These are phyloP conservation scores for Immersiporthe knoxdaviesiana DNA, from an alignment of 2,329 filamentous ascomycete genomes.

Conservation along the genomic window DNA sequence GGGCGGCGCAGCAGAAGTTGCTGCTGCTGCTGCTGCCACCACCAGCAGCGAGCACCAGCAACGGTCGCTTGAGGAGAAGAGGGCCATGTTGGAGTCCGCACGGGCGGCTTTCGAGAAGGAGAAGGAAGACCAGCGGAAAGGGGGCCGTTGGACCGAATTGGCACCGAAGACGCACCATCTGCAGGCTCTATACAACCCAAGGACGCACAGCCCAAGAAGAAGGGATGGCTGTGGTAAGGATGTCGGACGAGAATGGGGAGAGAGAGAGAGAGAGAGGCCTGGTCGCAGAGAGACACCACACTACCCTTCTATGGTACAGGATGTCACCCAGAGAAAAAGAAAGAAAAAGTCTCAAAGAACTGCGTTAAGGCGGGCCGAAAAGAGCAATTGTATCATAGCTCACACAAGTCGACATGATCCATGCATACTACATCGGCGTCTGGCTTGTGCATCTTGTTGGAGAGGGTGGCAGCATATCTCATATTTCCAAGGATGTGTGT, in stretches of 20 bases:
- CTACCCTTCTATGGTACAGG: too few species aligned
- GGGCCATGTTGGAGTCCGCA: constrained; percentile 43
- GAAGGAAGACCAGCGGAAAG: constrained; percentile 53
- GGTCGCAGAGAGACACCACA: background rate
- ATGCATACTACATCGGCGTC: constrained; percentile 28
- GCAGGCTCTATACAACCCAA: constrained; percentile 32
- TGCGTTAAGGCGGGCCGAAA: background rate
- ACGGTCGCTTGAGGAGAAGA: constrained; percentile 39
- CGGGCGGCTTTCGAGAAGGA: constrained; percentile 52
- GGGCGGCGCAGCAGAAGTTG: background rate
- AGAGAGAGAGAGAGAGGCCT: background rate
- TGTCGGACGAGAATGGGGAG: background rate
- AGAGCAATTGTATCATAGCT: constrained; percentile 25
- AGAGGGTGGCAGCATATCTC: constrained; percentile 30
- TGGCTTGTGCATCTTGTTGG: constrained; percentile 31
- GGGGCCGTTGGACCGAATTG: constrained; percentile 56
- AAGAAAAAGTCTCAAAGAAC: background rate
- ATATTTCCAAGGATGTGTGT: constrained; percentile 4
- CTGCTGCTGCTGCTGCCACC: too few species aligned
- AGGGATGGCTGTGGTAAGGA: constrained; percentile 50
- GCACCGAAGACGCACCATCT: constrained; percentile 40
- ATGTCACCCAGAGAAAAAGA: too few species aligned
- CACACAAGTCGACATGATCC: constrained; percentile 14
- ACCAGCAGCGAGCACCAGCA: constrained; percentile 38
- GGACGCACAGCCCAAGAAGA: constrained; percentile 43